Base-by-base conservation (phyloP, 805 yeast genomes). In the Grigorovia humatica region DNA sequence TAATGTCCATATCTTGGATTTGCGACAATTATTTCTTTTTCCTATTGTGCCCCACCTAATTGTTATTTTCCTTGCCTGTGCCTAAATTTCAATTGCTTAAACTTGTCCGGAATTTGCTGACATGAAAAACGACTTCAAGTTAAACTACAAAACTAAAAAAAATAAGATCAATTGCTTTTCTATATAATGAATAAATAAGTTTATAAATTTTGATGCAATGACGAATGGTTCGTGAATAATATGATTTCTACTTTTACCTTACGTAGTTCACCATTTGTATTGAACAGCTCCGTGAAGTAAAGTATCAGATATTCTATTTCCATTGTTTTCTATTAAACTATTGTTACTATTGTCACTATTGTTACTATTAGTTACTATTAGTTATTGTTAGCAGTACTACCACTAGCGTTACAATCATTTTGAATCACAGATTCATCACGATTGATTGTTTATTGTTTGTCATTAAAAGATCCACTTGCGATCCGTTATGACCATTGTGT, bases 261-360 rank as follows among this genome's bases (percentile, higher is more conserved):
- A n/a, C 41, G n/a, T 49, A 49, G 13, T 49, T 43, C 1, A 49
- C 51, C 30, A 43, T 42, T 50, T 50, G n/a, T 46, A 50, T 19
- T 50, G 49, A 7, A 50, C 49, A 11, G 46, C n/a, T 13, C 49
- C 52, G 30, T 50, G 49, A 23, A 43, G 29, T 41, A 49, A 23
- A n/a, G 44, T 44, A 13, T 44, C 44, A 9, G 43, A 5, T 7
- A 20, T 42, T 12, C n/a, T 47, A 19, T 9, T 30, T 8, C 9
- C 32, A 30, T 30, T 23, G 17, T 13, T 43, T 38, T 9, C 27
- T 15, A 11, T 7, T 30, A 30, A 30, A 9, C 9, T n/a, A 32
- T 11, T 9, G 17, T 9, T 27, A 12, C 41, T 12, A 35, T n/a
- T 35, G 13, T 7, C n/a, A 35, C 41, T 12, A 35, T 35, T 35